Conservation (phyloP, 257 asterid species). For the Striga asiatica region DNA sequence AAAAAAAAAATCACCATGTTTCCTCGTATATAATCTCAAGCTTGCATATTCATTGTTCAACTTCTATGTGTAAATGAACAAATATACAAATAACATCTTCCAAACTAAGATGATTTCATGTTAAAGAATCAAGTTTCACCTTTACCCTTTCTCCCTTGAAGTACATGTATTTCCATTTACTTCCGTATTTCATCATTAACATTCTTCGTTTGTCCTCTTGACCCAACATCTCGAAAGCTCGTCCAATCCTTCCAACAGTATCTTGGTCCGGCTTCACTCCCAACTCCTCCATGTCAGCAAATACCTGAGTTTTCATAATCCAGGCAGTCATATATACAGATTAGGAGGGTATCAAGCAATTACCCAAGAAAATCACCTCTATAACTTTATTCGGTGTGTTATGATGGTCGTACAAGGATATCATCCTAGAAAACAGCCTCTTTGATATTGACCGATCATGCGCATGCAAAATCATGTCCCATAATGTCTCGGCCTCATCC, state of each 20-base stretch:
- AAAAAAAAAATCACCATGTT: too few relatives aligned
- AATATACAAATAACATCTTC: neutral
- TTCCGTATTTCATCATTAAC: constrained; percentile 34
- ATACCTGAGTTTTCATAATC: constrained; percentile 35
- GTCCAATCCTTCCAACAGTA: constrained; percentile 52
- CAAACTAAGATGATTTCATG: constrained; percentile 12
- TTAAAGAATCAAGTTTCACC: constrained; percentile 29
- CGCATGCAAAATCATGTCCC: constrained; percentile 69
- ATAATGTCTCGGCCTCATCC: constrained; percentile 69
- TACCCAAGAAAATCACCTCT: constrained; percentile 40
- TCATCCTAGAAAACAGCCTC: constrained; percentile 76
- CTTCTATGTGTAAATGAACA: too few relatives aligned
- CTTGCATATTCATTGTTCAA: too few relatives aligned
- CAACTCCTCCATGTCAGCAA: constrained; percentile 97
- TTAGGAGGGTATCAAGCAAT: too few relatives aligned
- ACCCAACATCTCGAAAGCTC: constrained; percentile 53
- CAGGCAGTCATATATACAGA: neutral
- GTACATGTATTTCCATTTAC: constrained; percentile 74
- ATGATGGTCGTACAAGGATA: constrained; percentile 75
- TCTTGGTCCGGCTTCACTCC: constrained; percentile 85
- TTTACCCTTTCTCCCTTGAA: constrained; percentile 79
- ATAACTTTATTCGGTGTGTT: constrained; percentile 45
- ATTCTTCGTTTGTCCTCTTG: constrained; percentile 42
- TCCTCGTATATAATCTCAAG: too few relatives aligned
- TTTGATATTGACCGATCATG: constrained; percentile 72